Evolutionary conservation across 768 basidiomycete species (phyloP).

Genomic region (Lanmaoa pseudosensibilis): DNA sequence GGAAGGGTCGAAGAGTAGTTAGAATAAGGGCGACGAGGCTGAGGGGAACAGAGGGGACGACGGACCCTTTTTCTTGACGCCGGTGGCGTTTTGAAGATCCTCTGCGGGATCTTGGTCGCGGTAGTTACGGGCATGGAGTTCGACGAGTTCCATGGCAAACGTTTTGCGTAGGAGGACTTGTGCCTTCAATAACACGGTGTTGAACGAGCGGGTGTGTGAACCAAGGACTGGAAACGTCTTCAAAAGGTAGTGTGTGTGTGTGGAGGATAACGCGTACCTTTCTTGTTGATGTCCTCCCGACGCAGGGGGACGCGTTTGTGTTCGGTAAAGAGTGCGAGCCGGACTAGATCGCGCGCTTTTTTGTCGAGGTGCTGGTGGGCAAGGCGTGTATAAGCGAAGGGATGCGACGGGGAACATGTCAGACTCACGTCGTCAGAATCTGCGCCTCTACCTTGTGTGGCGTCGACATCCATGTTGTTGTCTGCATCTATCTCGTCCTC

Average conservation of each 20-base stretch:
- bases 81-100: slow-evolving; percentile 51
- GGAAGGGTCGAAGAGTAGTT: neutral
- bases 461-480: slow-evolving; percentile 35
- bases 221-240: slow-evolving; percentile 42
- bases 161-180: slow-evolving; percentile 61
- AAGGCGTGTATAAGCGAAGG: neutral
- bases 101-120: slow-evolving; percentile 39
- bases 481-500: slow-evolving; percentile 27
- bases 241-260: neutral
- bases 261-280: slow-evolving; percentile 46
- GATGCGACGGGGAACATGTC: neutral
- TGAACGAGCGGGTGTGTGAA: slow-evolving; percentile 56
- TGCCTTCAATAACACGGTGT: slow-evolving; percentile 59
- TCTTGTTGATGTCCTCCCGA: slow-evolving; percentile 86
- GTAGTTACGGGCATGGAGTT: slow-evolving; percentile 61
- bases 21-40: neutral
- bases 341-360: slow-evolving; percentile 70
- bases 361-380: slow-evolving; percentile 58
- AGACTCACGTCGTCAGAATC: slow-evolving; percentile 21
- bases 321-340: slow-evolving; percentile 81
- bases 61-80: slow-evolving; percentile 67
- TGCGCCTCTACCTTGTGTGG: slow-evolving; percentile 27
- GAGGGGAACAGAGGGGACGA: neutral
- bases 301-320: slow-evolving; percentile 63
- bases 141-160: slow-evolving; percentile 85